These are phyloP conservation scores for Pycnococcus provasolii DNA, from an alignment of 139 green algal genomes.

Conservation along the genomic window DNA sequence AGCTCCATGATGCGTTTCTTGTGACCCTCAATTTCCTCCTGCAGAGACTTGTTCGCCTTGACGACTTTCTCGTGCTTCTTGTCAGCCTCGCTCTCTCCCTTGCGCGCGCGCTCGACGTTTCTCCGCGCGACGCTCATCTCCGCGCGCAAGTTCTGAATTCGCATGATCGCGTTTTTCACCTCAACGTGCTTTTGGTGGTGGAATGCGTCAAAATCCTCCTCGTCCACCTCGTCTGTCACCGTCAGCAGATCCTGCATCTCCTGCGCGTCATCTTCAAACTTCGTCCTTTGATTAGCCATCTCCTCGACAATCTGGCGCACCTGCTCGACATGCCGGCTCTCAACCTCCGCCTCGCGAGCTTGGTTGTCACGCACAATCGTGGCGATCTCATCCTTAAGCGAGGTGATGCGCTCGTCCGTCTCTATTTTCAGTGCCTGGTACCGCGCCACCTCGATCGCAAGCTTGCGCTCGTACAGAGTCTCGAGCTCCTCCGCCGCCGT, in stretches of 20 bases:
- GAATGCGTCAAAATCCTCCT: background rate
- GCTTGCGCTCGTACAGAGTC: slow-evolving; percentile 34
- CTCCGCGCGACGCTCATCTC: background rate
- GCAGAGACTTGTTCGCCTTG: background rate
- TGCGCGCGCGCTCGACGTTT: background rate
- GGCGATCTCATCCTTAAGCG: background rate
- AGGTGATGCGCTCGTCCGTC: slow-evolving; percentile 26
- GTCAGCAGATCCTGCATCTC: too few species aligned
- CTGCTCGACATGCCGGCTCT: too few species aligned
- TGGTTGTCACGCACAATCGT: too few species aligned
- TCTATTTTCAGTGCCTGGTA: slow-evolving; percentile 6
- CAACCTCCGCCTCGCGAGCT: too few species aligned
- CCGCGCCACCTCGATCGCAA: slow-evolving; percentile 31
- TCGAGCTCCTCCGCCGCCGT: slow-evolving; percentile 44
- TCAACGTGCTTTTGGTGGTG: background rate
- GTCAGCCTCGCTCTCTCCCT: background rate
- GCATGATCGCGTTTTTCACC: background rate
- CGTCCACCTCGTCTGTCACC: too few species aligned
- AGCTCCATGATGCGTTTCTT: background rate
- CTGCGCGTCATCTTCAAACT: too few species aligned
- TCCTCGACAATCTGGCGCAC: too few species aligned
- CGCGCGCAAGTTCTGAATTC: background rate
- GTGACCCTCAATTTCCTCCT: background rate
- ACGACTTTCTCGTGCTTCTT: background rate
- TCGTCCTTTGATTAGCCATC: too few species aligned